A percentile compares a stretch with the other conserved stretches of the same genome.
Conservation (phyloP, 2,329 filamentous ascomycete species). For the Claviceps monticola region DNA sequence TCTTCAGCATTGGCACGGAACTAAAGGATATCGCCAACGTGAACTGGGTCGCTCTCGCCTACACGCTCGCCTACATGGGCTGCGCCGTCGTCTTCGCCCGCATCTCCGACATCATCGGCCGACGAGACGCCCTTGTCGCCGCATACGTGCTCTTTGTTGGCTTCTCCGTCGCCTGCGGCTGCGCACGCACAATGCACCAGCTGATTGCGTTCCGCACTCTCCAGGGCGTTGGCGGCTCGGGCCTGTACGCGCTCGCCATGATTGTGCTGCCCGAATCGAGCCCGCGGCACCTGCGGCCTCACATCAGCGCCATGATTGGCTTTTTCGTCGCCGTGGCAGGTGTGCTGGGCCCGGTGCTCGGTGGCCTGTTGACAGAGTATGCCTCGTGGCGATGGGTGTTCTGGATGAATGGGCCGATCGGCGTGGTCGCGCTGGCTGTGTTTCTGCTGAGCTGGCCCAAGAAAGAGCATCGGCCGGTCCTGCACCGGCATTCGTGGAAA, state of each 20-base stretch:
- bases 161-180: conserved; percentile 42
- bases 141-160: conserved; percentile 40
- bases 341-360: conserved; percentile 37
- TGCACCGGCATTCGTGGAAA: conserved; percentile 28
- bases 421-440: conserved; percentile 28
- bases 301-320: conserved; percentile 34
- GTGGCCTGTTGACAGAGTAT: conserved; percentile 35
- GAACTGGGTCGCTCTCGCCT: conserved; percentile 42
- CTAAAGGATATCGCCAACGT: conserved; percentile 30
- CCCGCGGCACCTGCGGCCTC: conserved; percentile 24
- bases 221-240: conserved; percentile 37
- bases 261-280: conserved; percentile 38
- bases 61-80: conserved; percentile 42
- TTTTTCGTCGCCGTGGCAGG: conserved; percentile 33
- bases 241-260: conserved; percentile 43
- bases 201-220: conserved; percentile 35
- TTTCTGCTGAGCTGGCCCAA: conserved; percentile 38
- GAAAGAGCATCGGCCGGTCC: conserved; percentile 22
- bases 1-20: conserved; percentile 40
- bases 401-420: conserved; percentile 45
- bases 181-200: conserved; percentile 20
- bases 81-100: conserved; percentile 42
- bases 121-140: conserved; percentile 34
- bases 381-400: conserved; percentile 41
- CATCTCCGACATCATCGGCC: conserved; percentile 39